Evolutionary conservation across 2,329 filamentous ascomycete species (phyloP).

Genomic region (Colletotrichum falcatum): DNA sequence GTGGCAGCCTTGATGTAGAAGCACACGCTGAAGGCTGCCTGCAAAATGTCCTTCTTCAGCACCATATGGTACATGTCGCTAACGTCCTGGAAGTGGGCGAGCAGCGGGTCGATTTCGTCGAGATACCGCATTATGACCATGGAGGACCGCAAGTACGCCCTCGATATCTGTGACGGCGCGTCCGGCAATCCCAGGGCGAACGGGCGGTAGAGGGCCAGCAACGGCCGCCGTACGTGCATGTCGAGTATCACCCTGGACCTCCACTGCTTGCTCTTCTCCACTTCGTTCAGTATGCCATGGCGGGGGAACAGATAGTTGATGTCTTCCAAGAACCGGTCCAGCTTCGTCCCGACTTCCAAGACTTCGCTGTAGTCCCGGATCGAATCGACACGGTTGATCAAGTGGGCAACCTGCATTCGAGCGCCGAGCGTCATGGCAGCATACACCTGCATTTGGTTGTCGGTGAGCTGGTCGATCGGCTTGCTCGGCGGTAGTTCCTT

Average conservation of each 20-base stretch:
- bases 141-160: slow-evolving; percentile 65
- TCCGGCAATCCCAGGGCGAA: slow-evolving; percentile 65
- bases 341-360: slow-evolving; percentile 63
- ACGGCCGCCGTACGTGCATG: slow-evolving; percentile 65
- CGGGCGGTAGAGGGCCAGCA: slow-evolving; percentile 66
- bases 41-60: slow-evolving; percentile 65
- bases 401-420: slow-evolving; percentile 62
- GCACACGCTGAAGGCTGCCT: slow-evolving; percentile 67
- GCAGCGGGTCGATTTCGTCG: slow-evolving; percentile 63
- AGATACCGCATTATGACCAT: slow-evolving; percentile 68
- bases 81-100: slow-evolving; percentile 60
- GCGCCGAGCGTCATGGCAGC: slow-evolving; percentile 62
- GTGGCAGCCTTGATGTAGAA: slow-evolving; percentile 61
- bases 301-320: slow-evolving; percentile 65
- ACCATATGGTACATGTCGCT: slow-evolving; percentile 66
- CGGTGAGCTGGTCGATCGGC: slow-evolving; percentile 64
- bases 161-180: slow-evolving; percentile 63
- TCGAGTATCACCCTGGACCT: slow-evolving; percentile 63
- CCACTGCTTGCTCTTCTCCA: slow-evolving; percentile 64
- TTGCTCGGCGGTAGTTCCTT: slow-evolving; percentile 60
- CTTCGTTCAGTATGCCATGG: slow-evolving; percentile 55
- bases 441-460: slow-evolving; percentile 66
- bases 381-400: slow-evolving; percentile 64
- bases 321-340: slow-evolving; percentile 66
- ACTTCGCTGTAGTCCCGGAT: slow-evolving; percentile 66